These are phyloP conservation scores for Epichloe brachyelytri DNA, from an alignment of 2,329 filamentous ascomycete species.

Conservation along the genomic window DNA sequence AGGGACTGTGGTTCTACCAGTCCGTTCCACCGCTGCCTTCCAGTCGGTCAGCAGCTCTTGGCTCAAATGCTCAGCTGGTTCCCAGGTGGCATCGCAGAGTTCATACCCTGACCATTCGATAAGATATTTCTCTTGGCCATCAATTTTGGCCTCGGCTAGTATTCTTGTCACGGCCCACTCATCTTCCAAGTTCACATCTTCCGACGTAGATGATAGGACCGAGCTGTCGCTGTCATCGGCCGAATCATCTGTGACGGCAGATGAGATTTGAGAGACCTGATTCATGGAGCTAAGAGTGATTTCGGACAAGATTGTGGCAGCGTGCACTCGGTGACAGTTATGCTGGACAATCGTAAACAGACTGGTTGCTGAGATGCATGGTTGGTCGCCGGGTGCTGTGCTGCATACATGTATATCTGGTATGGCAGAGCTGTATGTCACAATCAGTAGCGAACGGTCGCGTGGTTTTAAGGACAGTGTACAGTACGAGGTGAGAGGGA, in stretches of 20 bases:
- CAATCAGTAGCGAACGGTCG: no score
- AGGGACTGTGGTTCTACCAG: slow-evolving; percentile 18
- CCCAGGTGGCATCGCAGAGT: slow-evolving; percentile 32
- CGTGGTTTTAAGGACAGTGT: neutral
- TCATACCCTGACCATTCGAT: slow-evolving; percentile 25
- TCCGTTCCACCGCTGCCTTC: slow-evolving; percentile 26
- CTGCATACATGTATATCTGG: neutral
- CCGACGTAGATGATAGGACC: slow-evolving; percentile 22
- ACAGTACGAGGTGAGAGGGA: no score
- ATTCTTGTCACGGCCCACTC: slow-evolving; percentile 40
- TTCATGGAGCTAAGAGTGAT: neutral
- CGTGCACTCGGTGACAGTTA: neutral
- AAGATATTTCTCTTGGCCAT: slow-evolving; percentile 18
- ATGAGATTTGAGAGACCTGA: neutral
- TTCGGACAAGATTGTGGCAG: neutral
- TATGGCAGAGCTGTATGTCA: neutral
- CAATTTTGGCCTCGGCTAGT: slow-evolving; percentile 29
- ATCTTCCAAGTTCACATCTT: slow-evolving; percentile 20
- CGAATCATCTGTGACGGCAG: neutral
- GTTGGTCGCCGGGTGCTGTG: neutral
- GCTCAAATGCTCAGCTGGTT: slow-evolving; percentile 32
- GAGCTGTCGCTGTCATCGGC: slow-evolving; percentile 13
- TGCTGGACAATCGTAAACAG: neutral
- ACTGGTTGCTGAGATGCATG: neutral
- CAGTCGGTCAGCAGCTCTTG: slow-evolving; percentile 28